Evolutionary conservation across 2,329 filamentous ascomycete species (phyloP), one percentile per base, ranked within the genome.

Genomic region (Phaeoacremonium minimum): DNA sequence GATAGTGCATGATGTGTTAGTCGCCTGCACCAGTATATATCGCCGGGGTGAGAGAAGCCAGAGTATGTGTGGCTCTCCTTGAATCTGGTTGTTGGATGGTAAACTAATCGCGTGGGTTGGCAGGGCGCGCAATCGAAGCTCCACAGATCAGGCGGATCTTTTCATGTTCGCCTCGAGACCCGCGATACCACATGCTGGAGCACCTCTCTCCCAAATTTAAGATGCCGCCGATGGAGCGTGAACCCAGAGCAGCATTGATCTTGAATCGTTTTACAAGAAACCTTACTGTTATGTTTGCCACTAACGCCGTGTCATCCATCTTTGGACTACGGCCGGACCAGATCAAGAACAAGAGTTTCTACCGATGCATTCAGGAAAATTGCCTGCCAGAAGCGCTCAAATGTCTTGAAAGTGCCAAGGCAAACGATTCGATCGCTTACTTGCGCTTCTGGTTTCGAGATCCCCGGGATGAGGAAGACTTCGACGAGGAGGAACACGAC

Each of bases 391-490:
- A 93, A 48, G 87, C 87, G 4, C 78, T 91, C 20, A 76, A 79
- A 43, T 90, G 85, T 49, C 62, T 95, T 19, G 88, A 94, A 58
- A 85, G 84, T 46, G 87, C 88, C 15, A 95, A 95, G 56, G 83
- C 84, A 18, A 94, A 95, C 50, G 87, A 95, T 56, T 94, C 88
- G 3, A 93, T 94, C 50, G 87, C 88, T 3, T 94, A 95, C 51
- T 69, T 95, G 41, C 83, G 88, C 14, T 95, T 94, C 57, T 87
- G 81, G 75, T 91, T 85, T 51, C 75, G 85, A 36, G 83, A 93
- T 53, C 87, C 87, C 14, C 71, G 83, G 18, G 66, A 73, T 38
- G 71, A 69, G 18, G 71, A 75, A 26, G 63, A 65, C 19, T 64
- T 63, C 7, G 67, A 61, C 26, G 68, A 68, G 29, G 51, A 59